Evolutionary conservation across 2,329 filamentous ascomycete species (phyloP).

Genomic region (Aureobasidium zeae): DNA sequence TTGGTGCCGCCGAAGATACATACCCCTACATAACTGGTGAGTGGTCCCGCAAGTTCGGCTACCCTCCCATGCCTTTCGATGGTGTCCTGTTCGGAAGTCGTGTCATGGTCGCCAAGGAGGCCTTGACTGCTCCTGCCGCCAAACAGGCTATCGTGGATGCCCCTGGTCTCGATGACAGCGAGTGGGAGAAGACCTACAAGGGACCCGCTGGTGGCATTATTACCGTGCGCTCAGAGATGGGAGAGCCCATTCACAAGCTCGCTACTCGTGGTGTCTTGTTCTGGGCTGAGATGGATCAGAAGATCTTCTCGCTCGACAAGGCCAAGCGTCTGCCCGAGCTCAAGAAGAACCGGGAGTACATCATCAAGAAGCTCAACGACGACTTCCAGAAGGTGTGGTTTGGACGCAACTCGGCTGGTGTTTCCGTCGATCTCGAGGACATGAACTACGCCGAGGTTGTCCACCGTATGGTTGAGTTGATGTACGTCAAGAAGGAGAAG

Average conservation of each 20-base stretch:
- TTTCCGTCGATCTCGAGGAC: slow-evolving; percentile 80
- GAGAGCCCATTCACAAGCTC: slow-evolving; percentile 97
- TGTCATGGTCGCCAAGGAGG: slow-evolving; percentile 92
- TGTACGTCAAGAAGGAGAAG: slow-evolving; percentile 83
- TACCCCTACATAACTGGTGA: slow-evolving; percentile 85
- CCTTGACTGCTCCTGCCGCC: slow-evolving; percentile 74
- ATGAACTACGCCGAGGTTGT: slow-evolving; percentile 92
- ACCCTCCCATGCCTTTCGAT: slow-evolving; percentile 89
- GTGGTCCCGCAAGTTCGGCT: slow-evolving; percentile 81
- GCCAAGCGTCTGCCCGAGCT: slow-evolving; percentile 83
- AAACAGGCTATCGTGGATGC: slow-evolving; percentile 88
- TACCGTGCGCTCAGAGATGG: slow-evolving; percentile 97
- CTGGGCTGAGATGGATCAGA: slow-evolving; percentile 98
- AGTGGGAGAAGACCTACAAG: slow-evolving; percentile 93
- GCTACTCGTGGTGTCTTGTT: slow-evolving; percentile 92
- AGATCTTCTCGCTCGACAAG: slow-evolving; percentile 94
- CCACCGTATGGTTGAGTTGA: slow-evolving; percentile 75
- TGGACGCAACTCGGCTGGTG: slow-evolving; percentile 68
- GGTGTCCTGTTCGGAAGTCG: slow-evolving; percentile 84
- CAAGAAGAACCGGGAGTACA: slow-evolving; percentile 79
- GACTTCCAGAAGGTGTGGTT: slow-evolving; percentile 98
- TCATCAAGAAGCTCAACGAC: slow-evolving; percentile 91
- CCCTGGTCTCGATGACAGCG: slow-evolving; percentile 65
- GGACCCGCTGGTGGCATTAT: slow-evolving; percentile 86
- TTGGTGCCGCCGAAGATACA: slow-evolving; percentile 80